Base-by-base conservation (phyloP, 2,329 filamentous ascomycete genomes). In the Talaromyces sp. region DNA sequence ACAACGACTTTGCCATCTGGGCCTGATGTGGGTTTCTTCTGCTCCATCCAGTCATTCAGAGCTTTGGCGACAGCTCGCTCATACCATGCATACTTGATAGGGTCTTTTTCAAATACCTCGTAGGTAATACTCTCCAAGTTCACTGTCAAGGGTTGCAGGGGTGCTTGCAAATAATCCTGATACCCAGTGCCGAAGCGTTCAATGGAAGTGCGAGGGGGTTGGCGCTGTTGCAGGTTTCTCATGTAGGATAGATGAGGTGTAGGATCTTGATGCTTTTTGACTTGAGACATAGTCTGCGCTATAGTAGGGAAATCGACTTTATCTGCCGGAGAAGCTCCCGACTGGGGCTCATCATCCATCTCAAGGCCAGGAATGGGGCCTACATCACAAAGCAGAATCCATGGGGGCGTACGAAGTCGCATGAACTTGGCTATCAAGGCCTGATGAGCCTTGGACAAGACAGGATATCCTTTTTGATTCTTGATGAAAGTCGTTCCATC, bases 41-140 rank as follows among this genome's bases (percentile, higher is more conserved):
- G 83, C 43, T 83, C 79, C 65, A 84, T 84, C 89, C 95, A 96
- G 72, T 98, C 93, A 13, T 81, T 83, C 67, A 99, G 82, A 0
- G 95, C 94, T 68, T 91, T 87, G 3, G 87, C 86, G 64, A 96
- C 90, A 14, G 95, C 95, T 54, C 85, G 83, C 76, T 98, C 93
- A 75, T 99, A 99, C 84, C 94, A 96, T 68, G 93, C 88, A 75
- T 99, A 99, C 78, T 99, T 99, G 79, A 99, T 91, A 0, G 95
- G 95, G 69, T 99, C 96, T 70, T 96, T 96, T 76, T 99, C 95
- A 72, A 99, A 99, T 2, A 98, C 94, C 75, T 99, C 95, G 76
- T 99, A 99, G 0, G 95, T 99, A 48, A 96, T 91, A 56, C 93
- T 97, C 76, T 99, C 96, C 14, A 99, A 84, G 71, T 99, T 99